phyloP scores from a whole-genome alignment of 1,284 basidiomycete species.

The Meripilus lineatus region DNA sequence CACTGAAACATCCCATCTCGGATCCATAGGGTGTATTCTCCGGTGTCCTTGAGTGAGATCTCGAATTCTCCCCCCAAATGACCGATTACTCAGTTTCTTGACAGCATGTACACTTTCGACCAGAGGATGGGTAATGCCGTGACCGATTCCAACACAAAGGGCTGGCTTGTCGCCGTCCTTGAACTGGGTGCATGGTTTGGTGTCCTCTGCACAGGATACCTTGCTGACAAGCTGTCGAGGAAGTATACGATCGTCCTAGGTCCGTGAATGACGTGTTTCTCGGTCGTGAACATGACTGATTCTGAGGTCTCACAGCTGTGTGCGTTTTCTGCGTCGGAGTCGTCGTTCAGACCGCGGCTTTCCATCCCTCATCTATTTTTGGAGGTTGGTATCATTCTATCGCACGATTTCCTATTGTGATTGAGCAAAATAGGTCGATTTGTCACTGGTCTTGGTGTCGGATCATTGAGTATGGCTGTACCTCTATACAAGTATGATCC shows the following conservation, averaged over 20 bases:
- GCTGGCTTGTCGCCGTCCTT: slow-evolving; percentile 66
- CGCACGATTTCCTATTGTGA: neutral
- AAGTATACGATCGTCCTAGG: slow-evolving; percentile 68
- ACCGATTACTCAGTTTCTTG: no score
- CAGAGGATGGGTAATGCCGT: slow-evolving; percentile 52
- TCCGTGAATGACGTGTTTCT: slow-evolving; percentile 22
- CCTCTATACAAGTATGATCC: slow-evolving; percentile 64
- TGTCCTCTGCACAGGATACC: slow-evolving; percentile 61
- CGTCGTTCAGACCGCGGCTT: slow-evolving; percentile 59
- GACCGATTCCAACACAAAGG: slow-evolving; percentile 45
- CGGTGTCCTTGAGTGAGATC: slow-evolving; percentile 50
- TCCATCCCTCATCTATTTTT: slow-evolving; percentile 53
- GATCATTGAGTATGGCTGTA: slow-evolving; percentile 70
- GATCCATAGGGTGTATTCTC: slow-evolving; percentile 64
- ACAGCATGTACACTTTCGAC: slow-evolving; percentile 53
- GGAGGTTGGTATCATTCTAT: slow-evolving; percentile 38
- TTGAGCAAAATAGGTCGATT: slow-evolving; percentile 48
- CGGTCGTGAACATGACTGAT: slow-evolving; percentile 3
- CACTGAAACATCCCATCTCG: slow-evolving; percentile 1
- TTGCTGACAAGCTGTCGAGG: slow-evolving; percentile 68
- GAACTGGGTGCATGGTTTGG: slow-evolving; percentile 72
- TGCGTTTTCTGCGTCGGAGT: slow-evolving; percentile 65
- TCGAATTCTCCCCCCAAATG: slow-evolving; percentile 1
- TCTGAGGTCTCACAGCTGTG: slow-evolving; percentile 40
- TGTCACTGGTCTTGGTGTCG: slow-evolving; percentile 73